A percentile compares a stretch with the other conserved stretches of the same genome.
Evolutionary conservation across 2,329 filamentous ascomycete species (phyloP).

Genomic region (Microascus cirrosus): DNA sequence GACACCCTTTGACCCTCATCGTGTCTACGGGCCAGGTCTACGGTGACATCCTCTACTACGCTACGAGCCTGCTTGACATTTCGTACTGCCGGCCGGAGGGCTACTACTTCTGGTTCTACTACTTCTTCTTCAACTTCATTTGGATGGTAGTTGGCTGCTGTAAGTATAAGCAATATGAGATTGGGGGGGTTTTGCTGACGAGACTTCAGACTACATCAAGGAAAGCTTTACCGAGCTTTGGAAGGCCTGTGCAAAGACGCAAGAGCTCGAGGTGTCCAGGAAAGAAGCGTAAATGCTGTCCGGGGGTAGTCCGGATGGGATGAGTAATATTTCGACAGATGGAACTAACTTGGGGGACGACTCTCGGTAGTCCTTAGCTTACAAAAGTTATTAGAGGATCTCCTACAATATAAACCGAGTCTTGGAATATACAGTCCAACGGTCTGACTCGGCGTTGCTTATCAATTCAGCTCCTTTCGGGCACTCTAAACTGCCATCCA

Average conservation of each 20-base stretch:
- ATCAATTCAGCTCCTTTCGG: no score
- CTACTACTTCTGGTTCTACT: constrained; percentile 43
- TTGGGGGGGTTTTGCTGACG: neutral
- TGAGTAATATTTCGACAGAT: no score
- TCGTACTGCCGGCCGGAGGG: constrained; percentile 38
- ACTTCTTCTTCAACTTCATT: constrained; percentile 37
- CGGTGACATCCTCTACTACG: constrained; percentile 40
- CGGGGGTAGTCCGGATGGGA: no score
- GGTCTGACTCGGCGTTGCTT: no score
- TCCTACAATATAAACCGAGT: no score
- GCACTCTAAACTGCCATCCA: no score
- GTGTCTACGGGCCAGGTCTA: constrained; percentile 38
- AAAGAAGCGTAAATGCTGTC: neutral
- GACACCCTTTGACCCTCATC: constrained; percentile 35
- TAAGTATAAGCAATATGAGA: neutral
- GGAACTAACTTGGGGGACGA: no score
- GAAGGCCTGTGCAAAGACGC: neutral
- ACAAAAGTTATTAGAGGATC: no score
- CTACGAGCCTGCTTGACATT: constrained; percentile 31
- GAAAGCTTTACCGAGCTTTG: neutral
- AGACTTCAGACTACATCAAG: neutral
- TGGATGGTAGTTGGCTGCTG: constrained; percentile 38
- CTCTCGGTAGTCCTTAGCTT: no score
- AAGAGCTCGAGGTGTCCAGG: neutral
- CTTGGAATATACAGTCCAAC: no score